Evolutionary conservation across 2,329 filamentous ascomycete genomes (phyloP).

Genomic region (Parastagonospora avenae): DNA sequence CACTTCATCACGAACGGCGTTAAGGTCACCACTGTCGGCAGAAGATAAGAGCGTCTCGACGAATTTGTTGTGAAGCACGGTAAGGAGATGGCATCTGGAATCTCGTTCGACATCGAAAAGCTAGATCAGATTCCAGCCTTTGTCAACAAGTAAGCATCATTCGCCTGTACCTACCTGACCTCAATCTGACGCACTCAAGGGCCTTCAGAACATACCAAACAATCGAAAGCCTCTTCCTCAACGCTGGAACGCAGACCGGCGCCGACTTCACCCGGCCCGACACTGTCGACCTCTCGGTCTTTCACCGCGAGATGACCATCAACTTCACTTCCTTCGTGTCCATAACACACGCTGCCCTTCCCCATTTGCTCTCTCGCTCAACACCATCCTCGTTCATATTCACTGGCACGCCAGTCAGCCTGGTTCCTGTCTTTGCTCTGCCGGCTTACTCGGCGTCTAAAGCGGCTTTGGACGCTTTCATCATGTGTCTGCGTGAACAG

Average conservation of each 20-base stretch:
- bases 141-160: slow-evolving; percentile 41
- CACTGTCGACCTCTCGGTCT: slow-evolving; percentile 47
- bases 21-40: slow-evolving; percentile 62
- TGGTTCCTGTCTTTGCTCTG: slow-evolving; percentile 55
- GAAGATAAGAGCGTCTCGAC: slow-evolving; percentile 59
- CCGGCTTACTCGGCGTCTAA: slow-evolving; percentile 62
- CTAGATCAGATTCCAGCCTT: slow-evolving; percentile 51
- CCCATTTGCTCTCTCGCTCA: slow-evolving; percentile 47
- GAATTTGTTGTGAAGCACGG: slow-evolving; percentile 55
- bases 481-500: slow-evolving; percentile 53
- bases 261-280: slow-evolving; percentile 56
- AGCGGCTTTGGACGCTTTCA: slow-evolving; percentile 57
- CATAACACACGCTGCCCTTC: slow-evolving; percentile 54
- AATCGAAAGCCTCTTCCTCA: slow-evolving; percentile 63
- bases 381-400: slow-evolving; percentile 30
- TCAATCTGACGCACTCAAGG: slow-evolving; percentile 10
- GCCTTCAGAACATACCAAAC: slow-evolving; percentile 51
- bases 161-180: not conserved
- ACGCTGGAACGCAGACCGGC: slow-evolving; percentile 60
- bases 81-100: slow-evolving; percentile 45
- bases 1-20: slow-evolving; percentile 55
- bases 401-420: slow-evolving; percentile 52
- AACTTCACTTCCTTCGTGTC: slow-evolving; percentile 57
- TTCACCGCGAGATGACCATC: slow-evolving; percentile 53
- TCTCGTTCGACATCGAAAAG: slow-evolving; percentile 57